Conservation (phyloP, 75 land plant genomes). For the Chamaecyparis obtusa region DNA sequence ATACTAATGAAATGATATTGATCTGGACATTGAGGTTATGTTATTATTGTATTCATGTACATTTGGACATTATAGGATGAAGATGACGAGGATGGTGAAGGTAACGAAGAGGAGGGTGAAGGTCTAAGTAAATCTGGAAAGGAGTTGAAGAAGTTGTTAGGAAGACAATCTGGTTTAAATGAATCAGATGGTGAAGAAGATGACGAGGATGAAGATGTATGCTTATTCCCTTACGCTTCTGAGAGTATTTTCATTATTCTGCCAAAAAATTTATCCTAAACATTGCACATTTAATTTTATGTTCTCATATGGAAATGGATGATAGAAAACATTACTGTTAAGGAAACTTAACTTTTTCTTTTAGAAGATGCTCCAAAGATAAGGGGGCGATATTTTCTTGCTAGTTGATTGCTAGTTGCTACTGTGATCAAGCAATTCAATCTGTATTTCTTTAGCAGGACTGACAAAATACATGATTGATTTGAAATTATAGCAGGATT, state of each 20-base stretch:
- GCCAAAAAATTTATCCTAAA: neutral
- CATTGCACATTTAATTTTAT: neutral
- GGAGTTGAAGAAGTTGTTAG: slow-evolving; percentile 94
- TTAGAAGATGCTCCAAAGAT: neutral
- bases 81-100: slow-evolving; percentile 66
- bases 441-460: neutral
- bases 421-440: neutral
- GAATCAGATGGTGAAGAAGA: slow-evolving; percentile 89
- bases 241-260: neutral
- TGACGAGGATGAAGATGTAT: slow-evolving; percentile 90
- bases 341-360: neutral
- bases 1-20: neutral
- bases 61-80: slow-evolving; percentile 50
- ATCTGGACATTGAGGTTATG: neutral
- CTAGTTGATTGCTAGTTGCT: neutral
- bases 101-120: slow-evolving; percentile 66
- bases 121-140: slow-evolving; percentile 94
- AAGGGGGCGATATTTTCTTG: no score
- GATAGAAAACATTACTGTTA: neutral
- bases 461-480: neutral
- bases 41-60: neutral
- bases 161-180: slow-evolving; percentile 64
- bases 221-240: neutral
- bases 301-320: neutral
- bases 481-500: neutral